These are phyloP conservation scores for Fusarium pseudoanthophilum DNA, from an alignment of 2,329 filamentous ascomycete species.

Conservation along the genomic window DNA sequence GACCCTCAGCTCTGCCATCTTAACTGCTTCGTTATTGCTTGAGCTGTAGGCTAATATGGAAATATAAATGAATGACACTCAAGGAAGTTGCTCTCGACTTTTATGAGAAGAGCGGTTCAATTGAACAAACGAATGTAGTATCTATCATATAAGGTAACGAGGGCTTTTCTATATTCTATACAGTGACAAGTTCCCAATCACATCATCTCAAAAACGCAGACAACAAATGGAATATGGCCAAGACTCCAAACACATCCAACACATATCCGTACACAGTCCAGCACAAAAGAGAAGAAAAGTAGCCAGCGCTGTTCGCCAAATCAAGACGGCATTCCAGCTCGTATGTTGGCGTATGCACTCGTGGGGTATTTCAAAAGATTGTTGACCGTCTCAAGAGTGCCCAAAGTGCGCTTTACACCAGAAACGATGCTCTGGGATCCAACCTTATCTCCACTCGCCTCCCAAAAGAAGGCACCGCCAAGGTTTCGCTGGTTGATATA, in stretches of 20 bases:
- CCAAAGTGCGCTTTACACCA: slow-evolving; percentile 59
- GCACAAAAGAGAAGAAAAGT: slow-evolving; percentile 7
- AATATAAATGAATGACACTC: background rate
- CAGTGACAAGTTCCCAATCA: slow-evolving; percentile 19
- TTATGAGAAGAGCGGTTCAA: background rate
- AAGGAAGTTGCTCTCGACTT: too few species aligned
- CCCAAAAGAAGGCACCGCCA: slow-evolving; percentile 88
- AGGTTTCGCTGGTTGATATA: slow-evolving; percentile 71
- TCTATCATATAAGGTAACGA: slow-evolving; percentile 11
- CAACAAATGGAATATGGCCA: slow-evolving; percentile 3
- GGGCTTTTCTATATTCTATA: slow-evolving; percentile 29
- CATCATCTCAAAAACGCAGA: background rate
- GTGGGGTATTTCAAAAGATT: slow-evolving; percentile 67
- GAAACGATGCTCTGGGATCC: slow-evolving; percentile 67
- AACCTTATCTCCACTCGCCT: slow-evolving; percentile 73
- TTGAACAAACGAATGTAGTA: background rate
- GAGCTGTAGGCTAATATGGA: background rate
- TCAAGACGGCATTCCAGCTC: slow-evolving; percentile 48
- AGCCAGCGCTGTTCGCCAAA: background rate
- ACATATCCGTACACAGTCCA: slow-evolving; percentile 6
- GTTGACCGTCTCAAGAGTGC: slow-evolving; percentile 57
- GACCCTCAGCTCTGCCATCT: background rate
- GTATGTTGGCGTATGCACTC: slow-evolving; percentile 69
- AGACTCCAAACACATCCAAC: background rate
- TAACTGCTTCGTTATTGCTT: background rate